Evolutionary conservation across 352 stramenopile species (phyloP).

Genomic region (Globisporangium carolinianum): DNA sequence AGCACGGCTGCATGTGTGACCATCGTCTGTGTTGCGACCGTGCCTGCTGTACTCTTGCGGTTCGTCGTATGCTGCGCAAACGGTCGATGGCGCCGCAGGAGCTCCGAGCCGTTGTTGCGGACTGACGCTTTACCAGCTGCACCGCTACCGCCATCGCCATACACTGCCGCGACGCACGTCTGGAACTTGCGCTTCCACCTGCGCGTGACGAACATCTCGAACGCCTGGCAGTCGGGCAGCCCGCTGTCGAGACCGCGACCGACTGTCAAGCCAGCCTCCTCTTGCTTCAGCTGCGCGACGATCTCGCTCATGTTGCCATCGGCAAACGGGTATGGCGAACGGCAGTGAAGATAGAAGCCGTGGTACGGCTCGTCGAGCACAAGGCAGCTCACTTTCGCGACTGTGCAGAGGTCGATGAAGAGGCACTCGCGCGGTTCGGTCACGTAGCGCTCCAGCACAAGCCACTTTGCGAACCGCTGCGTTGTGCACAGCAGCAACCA

Average conservation of each 20-base stretch:
- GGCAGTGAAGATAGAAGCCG: slow-evolving; percentile 94
- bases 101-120: slow-evolving; percentile 1
- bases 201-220: slow-evolving; percentile 89
- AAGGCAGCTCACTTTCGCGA: slow-evolving; percentile 91
- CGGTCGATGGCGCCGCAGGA: slow-evolving; percentile 10
- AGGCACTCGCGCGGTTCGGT: slow-evolving; percentile 57
- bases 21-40: slow-evolving; percentile 37
- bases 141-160: slow-evolving; percentile 9
- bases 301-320: slow-evolving; percentile 92
- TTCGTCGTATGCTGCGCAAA: slow-evolving; percentile 2
- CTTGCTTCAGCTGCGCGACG: slow-evolving; percentile 86
- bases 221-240: slow-evolving; percentile 83
- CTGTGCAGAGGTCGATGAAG: slow-evolving; percentile 93
- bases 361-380: slow-evolving; percentile 91
- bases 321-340: slow-evolving; percentile 88
- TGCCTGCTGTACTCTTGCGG: not conserved
- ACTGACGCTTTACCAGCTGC: not conserved
- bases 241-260: slow-evolving; percentile 80
- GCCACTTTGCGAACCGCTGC: slow-evolving; percentile 87
- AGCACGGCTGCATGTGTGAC: slow-evolving; percentile 43
- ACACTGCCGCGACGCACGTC: slow-evolving; percentile 37
- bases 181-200: slow-evolving; percentile 84
- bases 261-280: slow-evolving; percentile 81
- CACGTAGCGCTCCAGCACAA: slow-evolving; percentile 81
- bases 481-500: slow-evolving; percentile 67